Conservation (phyloP, 768 basidiomycete species). For the Psilocybe sp. region DNA sequence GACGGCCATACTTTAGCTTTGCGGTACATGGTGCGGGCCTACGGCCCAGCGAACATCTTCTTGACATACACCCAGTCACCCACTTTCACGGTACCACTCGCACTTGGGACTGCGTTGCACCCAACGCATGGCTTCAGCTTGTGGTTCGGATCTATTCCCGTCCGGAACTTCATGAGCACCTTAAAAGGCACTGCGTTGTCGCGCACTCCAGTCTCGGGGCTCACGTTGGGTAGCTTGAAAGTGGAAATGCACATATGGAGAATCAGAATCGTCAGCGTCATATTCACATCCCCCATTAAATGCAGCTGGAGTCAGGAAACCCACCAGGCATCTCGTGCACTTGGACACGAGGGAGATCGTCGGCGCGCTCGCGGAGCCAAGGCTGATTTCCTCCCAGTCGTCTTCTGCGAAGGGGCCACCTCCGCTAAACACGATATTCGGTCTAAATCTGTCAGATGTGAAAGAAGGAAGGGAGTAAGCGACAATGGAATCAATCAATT, state of each 20-base stretch:
- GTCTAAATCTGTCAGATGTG: slow-evolving; percentile 57
- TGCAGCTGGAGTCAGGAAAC: slow-evolving; percentile 10
- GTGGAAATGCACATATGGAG: neutral
- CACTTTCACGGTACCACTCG: slow-evolving; percentile 51
- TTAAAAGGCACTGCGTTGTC: slow-evolving; percentile 78
- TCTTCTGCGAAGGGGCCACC: slow-evolving; percentile 74
- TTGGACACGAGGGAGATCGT: slow-evolving; percentile 60
- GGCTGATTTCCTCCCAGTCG: slow-evolving; percentile 56
- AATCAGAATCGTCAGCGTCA: neutral
- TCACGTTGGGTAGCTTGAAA: slow-evolving; percentile 68
- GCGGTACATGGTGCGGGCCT: neutral
- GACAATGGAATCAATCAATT: neutral
- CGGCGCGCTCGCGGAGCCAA: slow-evolving; percentile 42
- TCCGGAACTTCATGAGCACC: slow-evolving; percentile 70
- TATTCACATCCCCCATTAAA: too few species aligned
- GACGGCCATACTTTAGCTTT: neutral
- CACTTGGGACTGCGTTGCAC: slow-evolving; percentile 55
- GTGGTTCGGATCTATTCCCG: slow-evolving; percentile 47
- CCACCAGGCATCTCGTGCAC: slow-evolving; percentile 71
- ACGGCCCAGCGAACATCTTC: slow-evolving; percentile 25
- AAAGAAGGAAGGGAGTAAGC: slow-evolving; percentile 1
- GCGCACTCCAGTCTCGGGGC: slow-evolving; percentile 57
- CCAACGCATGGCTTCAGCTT: slow-evolving; percentile 63
- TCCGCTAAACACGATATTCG: slow-evolving; percentile 71
- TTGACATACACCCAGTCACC: slow-evolving; percentile 58